Base-by-base conservation (phyloP, 2,329 filamentous ascomycete genomes). In the Dothidotthia symphoricarpi region DNA sequence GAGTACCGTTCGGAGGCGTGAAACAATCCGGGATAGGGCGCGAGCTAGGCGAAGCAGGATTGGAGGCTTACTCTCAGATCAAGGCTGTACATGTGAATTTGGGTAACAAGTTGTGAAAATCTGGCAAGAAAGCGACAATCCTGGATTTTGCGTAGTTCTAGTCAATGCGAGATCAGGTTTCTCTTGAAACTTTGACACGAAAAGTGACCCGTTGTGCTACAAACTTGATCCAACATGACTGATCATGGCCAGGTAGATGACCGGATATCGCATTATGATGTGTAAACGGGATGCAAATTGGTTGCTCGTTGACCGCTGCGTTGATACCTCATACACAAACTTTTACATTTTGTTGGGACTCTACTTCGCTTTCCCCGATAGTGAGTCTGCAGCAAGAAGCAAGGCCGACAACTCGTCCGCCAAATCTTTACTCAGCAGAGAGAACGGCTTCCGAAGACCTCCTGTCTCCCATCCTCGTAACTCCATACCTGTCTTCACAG, bases 21-120 rank as follows among this genome's bases (percentile, higher is more conserved):
- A 81, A 81, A 63, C 72, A 78, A 61, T 73, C 68, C 53, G 77
- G 77, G 5, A 75, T 81, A 53, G 78, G 78, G 4, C 66, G 77
- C 28, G 78, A 81, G 60, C 59, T 79, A 7, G 77, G 77, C 67
- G 31, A 43, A 22, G 36, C 34, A 16, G 42, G 39, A 2, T 16
- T 46, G 8, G 39, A 43, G 14, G 39, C 43, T n/a, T 46, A 46
- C 14, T 39, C 43, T 7, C 43, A 46, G 24, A 24, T 43, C n/a
- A 46, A 46, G 29, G 43, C 43, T 7, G 43, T 46, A 13, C 43
- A 46, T 14, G 36, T 46, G 13, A 46, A 46, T 13, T 36, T 46
- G 39, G 43, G 43, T 2, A 45, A 38, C 6, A 45, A 36, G 25
- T 31, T 45, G n/a, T 45, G 34, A 28, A 24, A 10, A 29, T 15